These are phyloP conservation scores for Lecanosticta acicola DNA, from an alignment of 2,329 filamentous ascomycete species.

Conservation along the genomic window DNA sequence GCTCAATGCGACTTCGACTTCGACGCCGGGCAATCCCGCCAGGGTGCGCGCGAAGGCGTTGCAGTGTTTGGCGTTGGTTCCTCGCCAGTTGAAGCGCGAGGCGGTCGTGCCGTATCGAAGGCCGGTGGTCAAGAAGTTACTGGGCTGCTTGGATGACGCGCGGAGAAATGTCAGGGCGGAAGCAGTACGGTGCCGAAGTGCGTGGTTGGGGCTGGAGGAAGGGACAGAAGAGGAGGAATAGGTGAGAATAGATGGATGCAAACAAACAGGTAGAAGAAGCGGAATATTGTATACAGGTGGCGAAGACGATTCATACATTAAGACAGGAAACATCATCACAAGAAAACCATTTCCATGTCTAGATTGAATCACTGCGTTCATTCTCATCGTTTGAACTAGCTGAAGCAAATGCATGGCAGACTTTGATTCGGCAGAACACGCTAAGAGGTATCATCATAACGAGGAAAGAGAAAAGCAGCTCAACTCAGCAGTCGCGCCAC, in stretches of 20 bases:
- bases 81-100: conserved; percentile 44
- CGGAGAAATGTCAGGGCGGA: conserved; percentile 58
- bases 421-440: not conserved
- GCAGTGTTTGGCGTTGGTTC: conserved; percentile 44
- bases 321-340: too few species aligned
- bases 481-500: conserved; percentile 11
- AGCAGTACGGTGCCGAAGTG: conserved; percentile 56
- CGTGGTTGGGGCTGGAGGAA: conserved; percentile 57
- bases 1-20: conserved; percentile 41
- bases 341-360: too few species aligned
- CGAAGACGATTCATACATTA: too few species aligned
- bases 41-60: conserved; percentile 46
- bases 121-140: conserved; percentile 53
- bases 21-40: conserved; percentile 29
- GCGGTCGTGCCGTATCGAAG: conserved; percentile 53
- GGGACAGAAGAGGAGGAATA: conserved; percentile 48
- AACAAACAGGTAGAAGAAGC: not conserved
- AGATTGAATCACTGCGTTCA: too few species aligned
- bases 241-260: not conserved
- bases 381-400: too few species aligned
- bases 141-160: conserved; percentile 54
- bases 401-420: too few species aligned
- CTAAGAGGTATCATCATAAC: conserved; percentile 4
- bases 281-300: too few species aligned
- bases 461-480: not conserved